Percentiles rank a stretch among this genome's conserved stretches.
Conservation (phyloP, 1,284 basidiomycete genomes). For the Rhodofomes roseus region DNA sequence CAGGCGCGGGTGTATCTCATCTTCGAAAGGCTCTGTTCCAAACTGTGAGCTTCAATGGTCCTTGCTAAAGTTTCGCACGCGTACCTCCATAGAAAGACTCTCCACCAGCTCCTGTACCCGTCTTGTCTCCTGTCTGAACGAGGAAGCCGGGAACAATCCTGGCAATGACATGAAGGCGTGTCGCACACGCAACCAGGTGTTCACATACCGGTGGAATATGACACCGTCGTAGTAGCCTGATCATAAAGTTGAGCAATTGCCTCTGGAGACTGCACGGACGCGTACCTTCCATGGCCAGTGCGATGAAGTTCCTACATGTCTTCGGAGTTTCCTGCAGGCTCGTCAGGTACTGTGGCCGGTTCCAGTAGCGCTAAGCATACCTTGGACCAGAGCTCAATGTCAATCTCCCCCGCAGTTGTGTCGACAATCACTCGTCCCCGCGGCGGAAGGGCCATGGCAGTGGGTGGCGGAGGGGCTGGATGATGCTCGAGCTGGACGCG, state of each 20-base stretch:
- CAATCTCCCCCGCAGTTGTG: conserved; percentile 89
- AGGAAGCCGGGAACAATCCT: conserved; percentile 86
- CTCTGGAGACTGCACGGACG: not conserved
- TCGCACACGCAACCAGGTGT: not conserved
- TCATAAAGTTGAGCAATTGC: not conserved
- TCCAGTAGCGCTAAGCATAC: conserved; percentile 30
- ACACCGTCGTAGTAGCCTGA: conserved; percentile 94
- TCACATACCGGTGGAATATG: conserved; percentile 81
- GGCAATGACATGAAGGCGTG: conserved; percentile 1
- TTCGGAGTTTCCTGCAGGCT: conserved; percentile 79
- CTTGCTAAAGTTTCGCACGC: not conserved
- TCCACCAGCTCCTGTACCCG: conserved; percentile 88
- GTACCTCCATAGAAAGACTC: conserved; percentile 88
- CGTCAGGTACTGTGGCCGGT: not conserved
- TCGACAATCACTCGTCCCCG: conserved; percentile 85
- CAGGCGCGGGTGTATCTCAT: conserved; percentile 92
- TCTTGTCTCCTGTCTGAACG: conserved; percentile 94
- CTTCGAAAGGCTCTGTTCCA: conserved; percentile 76
- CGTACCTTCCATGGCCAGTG: conserved; percentile 87
- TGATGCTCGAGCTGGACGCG: not conserved
- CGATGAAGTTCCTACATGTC: conserved; percentile 90
- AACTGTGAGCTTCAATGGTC: not conserved
- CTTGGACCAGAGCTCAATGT: conserved; percentile 94
- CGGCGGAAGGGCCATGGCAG: conserved; percentile 71
- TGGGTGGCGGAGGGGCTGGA: not conserved